Conservation (phyloP, 345 rosid species). For the Reutealis trisperma region DNA sequence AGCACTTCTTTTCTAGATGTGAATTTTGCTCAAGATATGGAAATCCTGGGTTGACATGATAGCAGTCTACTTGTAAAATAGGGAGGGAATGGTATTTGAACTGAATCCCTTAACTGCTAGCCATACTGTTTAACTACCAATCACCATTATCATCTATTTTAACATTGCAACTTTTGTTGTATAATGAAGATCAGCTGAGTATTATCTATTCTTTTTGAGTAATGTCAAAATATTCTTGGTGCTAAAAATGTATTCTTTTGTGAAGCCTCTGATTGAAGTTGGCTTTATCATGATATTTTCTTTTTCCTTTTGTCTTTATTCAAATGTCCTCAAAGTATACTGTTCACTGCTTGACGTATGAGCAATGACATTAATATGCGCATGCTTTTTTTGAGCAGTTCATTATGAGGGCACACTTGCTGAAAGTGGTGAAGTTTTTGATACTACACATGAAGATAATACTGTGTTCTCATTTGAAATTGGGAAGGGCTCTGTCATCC, state of each 20-base stretch:
- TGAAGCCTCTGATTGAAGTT: background rate
- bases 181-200: no score
- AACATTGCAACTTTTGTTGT: background rate
- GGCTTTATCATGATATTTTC: background rate
- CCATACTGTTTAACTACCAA: background rate
- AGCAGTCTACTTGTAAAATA: background rate
- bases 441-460: slow-evolving; percentile 86
- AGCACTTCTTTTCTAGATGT: background rate
- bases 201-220: background rate
- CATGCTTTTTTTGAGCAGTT: slow-evolving; percentile 46
- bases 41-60: background rate
- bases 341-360: background rate
- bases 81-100: background rate
- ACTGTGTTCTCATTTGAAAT: slow-evolving; percentile 83
- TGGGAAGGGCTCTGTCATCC: slow-evolving; percentile 79
- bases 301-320: background rate
- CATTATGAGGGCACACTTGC: slow-evolving; percentile 85
- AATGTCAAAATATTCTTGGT: background rate
- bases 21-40: background rate
- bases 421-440: slow-evolving; percentile 85
- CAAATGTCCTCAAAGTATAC: background rate
- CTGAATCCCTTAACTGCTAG: background rate
- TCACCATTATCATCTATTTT: background rate
- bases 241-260: background rate
- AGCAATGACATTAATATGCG: background rate